Percentiles rank a stretch among this genome's conserved stretches.
Evolutionary conservation across 208 protist genomes (phyloP).

Genomic region (Acanthamoeba culbertsoni): DNA sequence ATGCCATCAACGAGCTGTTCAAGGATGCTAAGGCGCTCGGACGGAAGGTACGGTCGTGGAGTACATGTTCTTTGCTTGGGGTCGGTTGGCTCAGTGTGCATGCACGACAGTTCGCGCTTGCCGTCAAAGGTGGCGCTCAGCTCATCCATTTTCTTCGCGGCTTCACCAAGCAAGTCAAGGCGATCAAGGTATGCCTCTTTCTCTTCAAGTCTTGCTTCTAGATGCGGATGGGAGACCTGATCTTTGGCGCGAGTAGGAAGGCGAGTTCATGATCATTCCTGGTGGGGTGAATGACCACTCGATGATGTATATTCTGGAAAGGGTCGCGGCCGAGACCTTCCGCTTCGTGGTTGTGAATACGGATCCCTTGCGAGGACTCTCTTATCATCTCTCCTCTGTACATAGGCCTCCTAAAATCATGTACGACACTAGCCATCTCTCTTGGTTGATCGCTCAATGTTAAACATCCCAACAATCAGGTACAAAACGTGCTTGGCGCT

Average conservation of each 20-base stretch:
- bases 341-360: constrained; percentile 57
- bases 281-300: constrained; percentile 46
- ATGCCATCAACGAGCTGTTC: constrained; percentile 59
- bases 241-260: too few species aligned
- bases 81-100: background rate
- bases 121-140: constrained; percentile 48
- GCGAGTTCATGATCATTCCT: constrained; percentile 57
- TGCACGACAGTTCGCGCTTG: constrained; percentile 28
- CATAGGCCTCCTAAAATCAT: constrained; percentile 58
- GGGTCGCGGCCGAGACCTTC: constrained; percentile 20
- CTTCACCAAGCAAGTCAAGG: constrained; percentile 57
- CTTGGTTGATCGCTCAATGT: background rate
- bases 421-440: constrained; percentile 1
- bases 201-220: background rate
- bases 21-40: constrained; percentile 43
- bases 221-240: background rate
- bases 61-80: too few species aligned
- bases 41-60: background rate
- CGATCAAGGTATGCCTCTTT: background rate
- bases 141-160: constrained; percentile 43
- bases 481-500: constrained; percentile 60
- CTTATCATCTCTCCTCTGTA: constrained; percentile 47
- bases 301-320: constrained; percentile 62
- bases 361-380: constrained; percentile 28
- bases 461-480: background rate